Base-by-base conservation (phyloP, 495 filamentous ascomycete species). In the Penicillium coprophilum region DNA sequence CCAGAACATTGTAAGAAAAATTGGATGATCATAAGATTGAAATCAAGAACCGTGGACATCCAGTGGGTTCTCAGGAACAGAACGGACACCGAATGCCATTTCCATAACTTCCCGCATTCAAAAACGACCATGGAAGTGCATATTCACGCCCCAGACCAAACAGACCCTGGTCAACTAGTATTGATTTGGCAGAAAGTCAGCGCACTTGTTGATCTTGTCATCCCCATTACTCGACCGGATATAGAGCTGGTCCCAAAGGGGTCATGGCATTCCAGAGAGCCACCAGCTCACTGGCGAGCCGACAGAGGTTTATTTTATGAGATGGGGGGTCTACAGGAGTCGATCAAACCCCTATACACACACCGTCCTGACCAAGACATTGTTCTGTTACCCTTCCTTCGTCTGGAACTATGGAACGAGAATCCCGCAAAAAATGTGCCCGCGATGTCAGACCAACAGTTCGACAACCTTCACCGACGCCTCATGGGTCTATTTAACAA, bases 71-170 rank as follows among this genome's bases (percentile, higher is more conserved):
- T 38, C 6, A 24, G 15, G 13, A 17, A 24, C 31, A 36, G 15
- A 8, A 31, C 19, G 1, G 47, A 21, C 6, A 12, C 47, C 17
- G 20, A 50, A 19, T 24, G 2, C n/a, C 21, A 36, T 15, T 50
- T 50, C 47, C 31, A 50, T 4, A 50, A 4, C 31, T 50, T 50
- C 20, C 47, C 47, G 6, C 32, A 50, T 36, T 13, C 13, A 15
- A 36, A 20, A 17, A 17, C 20, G 31, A 24, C 15, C 1, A n/a
- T 15, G 15, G 9, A 4, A 10, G 20, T 50, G 6, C 10, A 50
- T 23, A 23, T 50, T 4, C 5, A 8, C 8, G 8, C 6, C 21
- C 47, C 47, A n/a, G 6, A 12, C 6, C 11, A 8, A 36, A n/a
- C 11, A 6, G 47, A 50, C 31, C 47, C 47, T 1, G 47, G 47